Base-by-base conservation (phyloP, 163 green algal genomes). In the Prototheca wickerhamii region DNA sequence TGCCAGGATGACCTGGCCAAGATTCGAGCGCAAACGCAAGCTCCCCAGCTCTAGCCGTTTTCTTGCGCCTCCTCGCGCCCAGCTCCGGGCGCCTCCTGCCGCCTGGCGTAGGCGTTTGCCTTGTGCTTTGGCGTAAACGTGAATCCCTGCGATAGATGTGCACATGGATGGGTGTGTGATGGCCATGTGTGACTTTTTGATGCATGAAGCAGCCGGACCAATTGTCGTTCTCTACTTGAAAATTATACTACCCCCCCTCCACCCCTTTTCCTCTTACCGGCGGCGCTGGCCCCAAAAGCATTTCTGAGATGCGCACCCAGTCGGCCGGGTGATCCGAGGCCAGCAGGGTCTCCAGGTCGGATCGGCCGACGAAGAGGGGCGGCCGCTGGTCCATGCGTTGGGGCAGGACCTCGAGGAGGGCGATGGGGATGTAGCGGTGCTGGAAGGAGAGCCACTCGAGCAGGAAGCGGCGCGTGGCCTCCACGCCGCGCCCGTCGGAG, bases 51-150 rank as follows among this genome's bases (percentile, higher is more conserved):
- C 10, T 18, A 58, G 26, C 51, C 51, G 20, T 58, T 58, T 18
- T 58, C 51, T 25, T 58, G 51, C 28, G n/a, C 26, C 51, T 58
- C 51, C n/a, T 58, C 51, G 8, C 7, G 12, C 28, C 5, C 1
- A 31, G 26, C 0, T 49, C 34, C 2, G 57, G 15, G 49, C 3
- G 43, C 50, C 0, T 31, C 52, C 54, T 64, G 59, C 17, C 66
- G 52, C 52, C 35, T 59, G 1, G 61, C 52, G 20, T 78, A 72
- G 18, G 60, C 49, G 30, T 60, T 71, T 20, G 65, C 71, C 77
- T 95, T 97, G 84, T 98, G 93, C 76, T 98, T 98, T 61, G 93
- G 88, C 3, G 73, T 57, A 83, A 95, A 98, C 20, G 58, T 75
- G 68, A 96, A 96, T 32, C 73, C 76, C 3, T 67, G 64, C 52